Conservation (phyloP, 345 rosid genomes). For the Sapria himalayana region DNA sequence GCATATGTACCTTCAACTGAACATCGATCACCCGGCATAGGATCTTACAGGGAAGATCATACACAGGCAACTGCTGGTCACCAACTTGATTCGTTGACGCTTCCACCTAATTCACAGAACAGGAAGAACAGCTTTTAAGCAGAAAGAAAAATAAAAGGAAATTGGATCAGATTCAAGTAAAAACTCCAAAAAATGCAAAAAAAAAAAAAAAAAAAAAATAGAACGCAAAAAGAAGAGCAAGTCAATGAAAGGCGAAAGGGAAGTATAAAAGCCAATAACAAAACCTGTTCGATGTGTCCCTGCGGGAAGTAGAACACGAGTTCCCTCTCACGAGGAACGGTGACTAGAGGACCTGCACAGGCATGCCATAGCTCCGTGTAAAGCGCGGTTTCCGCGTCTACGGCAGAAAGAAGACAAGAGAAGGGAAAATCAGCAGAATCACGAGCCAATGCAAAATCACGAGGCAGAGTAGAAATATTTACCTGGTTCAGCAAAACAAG, state of each 20-base stretch:
- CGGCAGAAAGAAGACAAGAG: neutral
- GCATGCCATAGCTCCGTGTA: slow-evolving; percentile 85
- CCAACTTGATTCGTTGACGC: slow-evolving; percentile 64
- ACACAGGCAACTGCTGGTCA: slow-evolving; percentile 61
- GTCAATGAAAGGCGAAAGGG: neutral
- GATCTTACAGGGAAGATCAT: slow-evolving; percentile 44
- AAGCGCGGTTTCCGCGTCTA: slow-evolving; percentile 45
- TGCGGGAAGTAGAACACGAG: slow-evolving; percentile 77
- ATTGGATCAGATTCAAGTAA: neutral
- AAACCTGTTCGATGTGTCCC: slow-evolving; percentile 89
- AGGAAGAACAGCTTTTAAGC: no score
- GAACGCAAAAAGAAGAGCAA: neutral
- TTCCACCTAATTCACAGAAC: slow-evolving; percentile 57
- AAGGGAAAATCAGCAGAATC: slow-evolving; percentile 4
- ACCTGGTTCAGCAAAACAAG: neutral
- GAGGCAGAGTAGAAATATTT: neutral
- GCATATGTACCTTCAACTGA: slow-evolving; percentile 27
- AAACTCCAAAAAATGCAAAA: neutral
- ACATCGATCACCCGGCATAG: slow-evolving; percentile 65
- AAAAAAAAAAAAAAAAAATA: neutral
- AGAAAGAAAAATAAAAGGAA: neutral
- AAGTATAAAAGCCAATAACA: neutral
- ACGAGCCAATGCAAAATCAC: neutral
- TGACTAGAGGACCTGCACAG: slow-evolving; percentile 77
- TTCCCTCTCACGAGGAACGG: slow-evolving; percentile 54